Evolutionary conservation across 1,139 yeast genomes (phyloP).

Genomic region (Pichia inconspicua): DNA sequence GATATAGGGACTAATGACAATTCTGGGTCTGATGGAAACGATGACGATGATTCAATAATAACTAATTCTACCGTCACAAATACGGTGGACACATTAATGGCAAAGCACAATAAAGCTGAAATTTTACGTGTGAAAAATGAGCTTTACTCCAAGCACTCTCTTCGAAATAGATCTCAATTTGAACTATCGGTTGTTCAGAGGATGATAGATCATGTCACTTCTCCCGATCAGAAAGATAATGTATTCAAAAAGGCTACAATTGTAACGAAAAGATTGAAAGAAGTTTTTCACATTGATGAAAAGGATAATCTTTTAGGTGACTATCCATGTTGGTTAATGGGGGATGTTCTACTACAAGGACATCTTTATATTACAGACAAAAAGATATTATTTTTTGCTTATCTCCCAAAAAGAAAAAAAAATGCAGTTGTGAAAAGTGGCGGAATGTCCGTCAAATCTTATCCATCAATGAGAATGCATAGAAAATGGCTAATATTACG

Average conservation of each 20-base stretch:
- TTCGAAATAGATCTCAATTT: constrained; percentile 18
- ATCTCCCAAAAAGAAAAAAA: constrained; percentile 55
- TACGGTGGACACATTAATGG: background rate
- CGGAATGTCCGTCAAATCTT: constrained; percentile 29
- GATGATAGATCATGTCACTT: background rate
- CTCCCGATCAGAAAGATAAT: constrained; percentile 3
- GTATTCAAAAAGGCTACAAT: constrained; percentile 27
- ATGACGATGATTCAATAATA: background rate
- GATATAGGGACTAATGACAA: background rate
- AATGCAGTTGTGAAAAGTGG: constrained; percentile 49
- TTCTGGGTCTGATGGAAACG: background rate
- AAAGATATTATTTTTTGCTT: constrained; percentile 69
- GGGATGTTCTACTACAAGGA: constrained; percentile 81
- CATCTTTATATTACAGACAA: constrained; percentile 64
- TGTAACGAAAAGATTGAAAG: constrained; percentile 29
- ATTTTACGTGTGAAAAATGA: background rate
- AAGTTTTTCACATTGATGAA: constrained; percentile 35
- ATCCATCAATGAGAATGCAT: constrained; percentile 26
- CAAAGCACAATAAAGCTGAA: background rate
- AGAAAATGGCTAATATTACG: constrained; percentile 76
- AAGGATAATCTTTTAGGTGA: constrained; percentile 49
- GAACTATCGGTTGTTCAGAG: constrained; percentile 30
- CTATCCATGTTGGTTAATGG: constrained; percentile 70
- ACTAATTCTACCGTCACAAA: background rate
- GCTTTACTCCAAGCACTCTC: background rate